Evolutionary conservation across 306 rosid genomes (phyloP), one percentile per base, ranked within the genome.

Genomic region (Quercus robur): DNA sequence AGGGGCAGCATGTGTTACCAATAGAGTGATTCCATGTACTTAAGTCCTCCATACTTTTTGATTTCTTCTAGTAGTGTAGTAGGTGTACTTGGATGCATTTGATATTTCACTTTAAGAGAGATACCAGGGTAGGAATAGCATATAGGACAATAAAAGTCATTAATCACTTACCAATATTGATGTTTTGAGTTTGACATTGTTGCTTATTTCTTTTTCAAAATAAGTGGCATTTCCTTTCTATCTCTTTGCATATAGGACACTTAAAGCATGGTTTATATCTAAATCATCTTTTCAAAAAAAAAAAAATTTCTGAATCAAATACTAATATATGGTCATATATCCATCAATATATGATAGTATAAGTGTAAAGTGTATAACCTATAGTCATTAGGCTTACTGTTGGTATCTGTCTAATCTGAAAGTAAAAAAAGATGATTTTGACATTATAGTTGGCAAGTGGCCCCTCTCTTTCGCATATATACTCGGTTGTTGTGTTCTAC

Each of bases 391-490:
- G 35, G 72, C 72, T 67, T 67, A 35, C 72, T 3, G 26, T 35
- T 68, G 52, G 72, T 9, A 67, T 33, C 8, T 19, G 72, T 67
- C 52, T 9, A 67, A 35, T 19, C 1, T 66, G 30, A n/a, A 3
- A 63, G 18, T 61, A 14, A 4, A 23, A 23, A 18, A 61, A 72
- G 6, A 79, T 35, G 59, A 56, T 56, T 26, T 73, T 62, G 73
- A 80, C 31, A 59, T 3, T n/a, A 28, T 68, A 57, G 63, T 28
- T 62, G 76, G 71, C 76, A n/a, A 14, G 59, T 49, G 80, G 76
- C 20, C 76, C 76, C 61, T n/a, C 25, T 5, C 66, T 66, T 64
- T 21, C 23, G 44, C 69, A 5, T 56, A 10, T 23, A 14, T 52
- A 12, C 13, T 64, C 3, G 28, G 72, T 68, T 68, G 72, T 68